These are phyloP conservation scores for Pisolithus marmoratus DNA, from an alignment of 768 basidiomycete genomes.

Conservation along the genomic window DNA sequence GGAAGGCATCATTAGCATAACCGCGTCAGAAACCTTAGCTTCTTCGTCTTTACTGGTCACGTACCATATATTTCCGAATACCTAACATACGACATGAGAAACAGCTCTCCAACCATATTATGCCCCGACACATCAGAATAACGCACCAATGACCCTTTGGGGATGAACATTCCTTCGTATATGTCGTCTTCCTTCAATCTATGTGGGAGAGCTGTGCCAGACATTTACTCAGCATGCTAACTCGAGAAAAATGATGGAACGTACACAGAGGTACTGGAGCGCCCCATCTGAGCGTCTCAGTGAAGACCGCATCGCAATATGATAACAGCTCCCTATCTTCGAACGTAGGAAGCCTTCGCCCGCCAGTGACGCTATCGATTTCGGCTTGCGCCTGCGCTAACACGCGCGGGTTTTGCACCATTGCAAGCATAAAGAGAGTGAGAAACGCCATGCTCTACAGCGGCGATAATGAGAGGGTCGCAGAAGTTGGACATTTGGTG, in stretches of 20 bases:
- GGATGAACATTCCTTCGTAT: conserved; percentile 53
- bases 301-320: conserved; percentile 52
- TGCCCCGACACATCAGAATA: neutral
- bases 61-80: conserved; percentile 62
- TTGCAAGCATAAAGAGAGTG: conserved; percentile 60
- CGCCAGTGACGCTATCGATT: conserved; percentile 46
- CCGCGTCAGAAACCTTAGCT: neutral
- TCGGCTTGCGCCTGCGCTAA: conserved; percentile 58
- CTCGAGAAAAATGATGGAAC: conserved; percentile 7
- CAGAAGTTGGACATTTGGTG: neutral
- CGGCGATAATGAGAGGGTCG: neutral
- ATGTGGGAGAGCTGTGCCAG: conserved; percentile 51
- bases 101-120: neutral
- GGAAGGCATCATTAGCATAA: neutral
- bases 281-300: conserved; percentile 52
- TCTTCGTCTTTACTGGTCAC: conserved; percentile 1
- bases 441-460: conserved; percentile 43
- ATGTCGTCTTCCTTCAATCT: conserved; percentile 61
- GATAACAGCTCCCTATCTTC: conserved; percentile 51
- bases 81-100: conserved; percentile 13
- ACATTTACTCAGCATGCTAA: neutral
- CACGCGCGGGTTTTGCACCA: conserved; percentile 55
- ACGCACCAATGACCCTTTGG: conserved; percentile 55
- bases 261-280: conserved; percentile 53
- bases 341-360: conserved; percentile 51